Percentiles rank a stretch among this genome's conserved stretches.
These are phyloP conservation scores for Scheffersomyces coipomensis DNA, from an alignment of 805 yeast genomes.

Conservation along the genomic window DNA sequence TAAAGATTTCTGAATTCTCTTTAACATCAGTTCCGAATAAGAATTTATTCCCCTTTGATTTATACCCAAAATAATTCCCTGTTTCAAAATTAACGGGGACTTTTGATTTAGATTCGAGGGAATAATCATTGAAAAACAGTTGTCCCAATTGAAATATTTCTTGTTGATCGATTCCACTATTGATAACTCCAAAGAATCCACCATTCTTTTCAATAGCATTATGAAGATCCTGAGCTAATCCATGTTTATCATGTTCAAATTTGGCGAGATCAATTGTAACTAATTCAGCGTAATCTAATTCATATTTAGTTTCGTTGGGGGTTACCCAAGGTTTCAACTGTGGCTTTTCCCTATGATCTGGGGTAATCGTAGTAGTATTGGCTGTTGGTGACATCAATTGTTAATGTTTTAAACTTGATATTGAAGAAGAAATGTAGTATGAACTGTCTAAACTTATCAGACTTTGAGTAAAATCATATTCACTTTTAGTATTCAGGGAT, in stretches of 20 bases:
- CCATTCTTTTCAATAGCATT: slow-evolving; percentile 22
- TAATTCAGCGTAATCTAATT: slow-evolving; percentile 31
- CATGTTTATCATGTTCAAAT: slow-evolving; percentile 23
- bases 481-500: too few relatives aligned
- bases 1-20: slow-evolving; percentile 29
- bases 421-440: too few relatives aligned
- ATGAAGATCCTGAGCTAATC: slow-evolving; percentile 24
- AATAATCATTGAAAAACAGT: slow-evolving; percentile 22
- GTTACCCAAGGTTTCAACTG: slow-evolving; percentile 17
- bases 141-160: slow-evolving; percentile 25
- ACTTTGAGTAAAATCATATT: too few relatives aligned
- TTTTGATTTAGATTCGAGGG: slow-evolving; percentile 22
- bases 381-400: not conserved
- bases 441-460: too few relatives aligned
- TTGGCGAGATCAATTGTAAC: slow-evolving; percentile 22
- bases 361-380: too few relatives aligned
- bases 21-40: slow-evolving; percentile 26
- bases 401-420: too few relatives aligned
- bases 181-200: slow-evolving; percentile 30
- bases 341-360: too few relatives aligned
- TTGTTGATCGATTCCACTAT: slow-evolving; percentile 21
- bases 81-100: slow-evolving; percentile 22
- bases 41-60: slow-evolving; percentile 27
- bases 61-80: slow-evolving; percentile 34
- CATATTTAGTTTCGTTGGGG: slow-evolving; percentile 23